Percentiles rank a stretch among this genome's conserved stretches.
These are phyloP conservation scores for Cucumis melo DNA, from an alignment of 306 rosid species.

Conservation along the genomic window DNA sequence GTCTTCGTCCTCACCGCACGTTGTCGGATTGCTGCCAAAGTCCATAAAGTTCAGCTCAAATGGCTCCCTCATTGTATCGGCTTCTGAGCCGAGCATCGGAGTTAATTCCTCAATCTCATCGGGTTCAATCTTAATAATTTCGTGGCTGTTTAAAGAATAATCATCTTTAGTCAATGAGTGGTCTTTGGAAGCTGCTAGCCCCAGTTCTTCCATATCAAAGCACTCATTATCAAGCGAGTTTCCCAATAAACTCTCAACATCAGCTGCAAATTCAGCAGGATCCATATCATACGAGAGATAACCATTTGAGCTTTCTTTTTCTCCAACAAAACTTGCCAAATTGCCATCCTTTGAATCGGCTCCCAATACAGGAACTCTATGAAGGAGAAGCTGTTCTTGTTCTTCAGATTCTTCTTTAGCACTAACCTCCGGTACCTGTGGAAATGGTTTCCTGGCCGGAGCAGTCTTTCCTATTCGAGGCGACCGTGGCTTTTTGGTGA, in stretches of 20 bases:
- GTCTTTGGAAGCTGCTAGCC: constrained; percentile 27
- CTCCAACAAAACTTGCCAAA: neutral
- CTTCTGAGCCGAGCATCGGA: constrained; percentile 14
- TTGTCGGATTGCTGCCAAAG: constrained; percentile 24
- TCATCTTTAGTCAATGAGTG: constrained; percentile 11
- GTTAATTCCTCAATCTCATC: constrained; percentile 14
- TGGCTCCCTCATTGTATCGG: constrained; percentile 42
- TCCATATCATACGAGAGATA: constrained; percentile 54
- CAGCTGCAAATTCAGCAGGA: constrained; percentile 74
- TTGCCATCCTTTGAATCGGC: constrained; percentile 1
- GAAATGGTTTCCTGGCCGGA: constrained; percentile 14
- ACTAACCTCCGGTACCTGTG: constrained; percentile 52
- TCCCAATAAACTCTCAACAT: constrained; percentile 80
- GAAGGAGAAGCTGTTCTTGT: constrained; percentile 39
- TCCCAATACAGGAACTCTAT: constrained; percentile 54
- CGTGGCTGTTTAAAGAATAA: constrained; percentile 1
- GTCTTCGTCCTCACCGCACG: constrained; percentile 32
- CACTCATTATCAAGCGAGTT: constrained; percentile 55
- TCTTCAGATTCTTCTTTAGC: constrained; percentile 59
- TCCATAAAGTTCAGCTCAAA: constrained; percentile 49
- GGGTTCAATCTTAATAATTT: constrained; percentile 32
- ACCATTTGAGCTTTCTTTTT: constrained; percentile 28
- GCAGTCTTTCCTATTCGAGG: constrained; percentile 42
- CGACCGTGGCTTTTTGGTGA: constrained; percentile 62
- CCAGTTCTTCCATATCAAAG: constrained; percentile 69